Base-by-base conservation (phyloP, 768 basidiomycete genomes). In the Psilocybe sp. region DNA sequence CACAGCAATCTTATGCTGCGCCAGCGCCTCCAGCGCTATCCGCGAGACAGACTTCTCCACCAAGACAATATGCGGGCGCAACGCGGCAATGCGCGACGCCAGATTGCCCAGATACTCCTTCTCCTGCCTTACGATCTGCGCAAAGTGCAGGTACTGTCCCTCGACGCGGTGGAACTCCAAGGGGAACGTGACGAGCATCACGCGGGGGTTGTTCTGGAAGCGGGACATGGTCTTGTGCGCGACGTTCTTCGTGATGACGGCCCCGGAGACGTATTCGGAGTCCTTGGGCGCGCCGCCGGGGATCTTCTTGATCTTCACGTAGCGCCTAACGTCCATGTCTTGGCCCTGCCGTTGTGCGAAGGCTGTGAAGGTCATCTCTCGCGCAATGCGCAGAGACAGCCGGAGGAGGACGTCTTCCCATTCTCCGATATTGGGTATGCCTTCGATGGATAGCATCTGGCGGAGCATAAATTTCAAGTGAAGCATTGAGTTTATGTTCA, bases 231-330 rank as follows among this genome's bases (percentile, higher is more conserved):
- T 81, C 68, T 98, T 98, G 68, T 98, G 95, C 1, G 94, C 91
- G 8, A 98, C 87, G 60, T 98, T 98, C 77, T 99, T 98, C 14
- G 96, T 95, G 60, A 98, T 97, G 49, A 98, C 93, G 4, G 89
- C 91, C 11, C 97, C 97, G 47, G 93, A 89, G 40, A 99, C 92
- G 64, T 94, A 98, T 72, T 99, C 97, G 4, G 93, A 97, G 65
- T 99, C 92, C 20, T 75, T 80, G 15, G 96, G 94, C 34, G 81
- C 74, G 4, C 97, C 97, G 18, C 97, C 97, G 0, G 97, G 96
- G 13, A 98, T 88, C 69, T 96, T 96, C 75, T 99, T 98, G 69
- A 98, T 95, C 71, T 98, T 98, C 41, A 98, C 93, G 59, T 96
- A 97, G 35, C 87, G 82, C 31, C 96, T 78, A 18, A 97, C 87